Percentiles rank a stretch among this genome's conserved stretches.
These are phyloP conservation scores for Pseudogymnoascus pannorum DNA, from an alignment of 2,329 filamentous ascomycete species.

Conservation along the genomic window DNA sequence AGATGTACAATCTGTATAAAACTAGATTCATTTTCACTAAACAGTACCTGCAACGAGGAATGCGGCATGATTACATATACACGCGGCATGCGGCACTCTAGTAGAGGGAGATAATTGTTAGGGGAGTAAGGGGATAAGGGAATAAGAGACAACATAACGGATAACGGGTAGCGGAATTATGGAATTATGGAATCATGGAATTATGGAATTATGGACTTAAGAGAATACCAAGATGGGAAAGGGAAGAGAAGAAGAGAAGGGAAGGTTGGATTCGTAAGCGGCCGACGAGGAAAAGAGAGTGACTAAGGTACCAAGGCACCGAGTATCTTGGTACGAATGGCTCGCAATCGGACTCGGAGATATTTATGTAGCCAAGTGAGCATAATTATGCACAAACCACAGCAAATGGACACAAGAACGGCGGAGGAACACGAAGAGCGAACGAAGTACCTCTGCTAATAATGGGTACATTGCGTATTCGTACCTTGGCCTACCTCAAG, in stretches of 20 bases:
- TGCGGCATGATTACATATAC: constrained; percentile 1
- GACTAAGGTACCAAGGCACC: not conserved
- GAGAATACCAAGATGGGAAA: not conserved
- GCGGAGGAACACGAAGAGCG: not conserved
- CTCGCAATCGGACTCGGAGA: not conserved
- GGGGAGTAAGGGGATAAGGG: not conserved
- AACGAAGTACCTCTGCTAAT: not conserved
- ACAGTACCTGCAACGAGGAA: not conserved
- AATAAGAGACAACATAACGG: not conserved
- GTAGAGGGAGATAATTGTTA: not conserved
- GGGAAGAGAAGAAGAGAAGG: not conserved
- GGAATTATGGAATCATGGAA: not conserved
- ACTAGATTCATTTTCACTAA: not conserved
- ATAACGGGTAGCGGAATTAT: not conserved
- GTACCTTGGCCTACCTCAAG: not conserved
- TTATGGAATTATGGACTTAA: not conserved
- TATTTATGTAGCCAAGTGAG: not conserved
- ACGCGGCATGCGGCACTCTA: not conserved
- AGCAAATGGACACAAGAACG: not conserved
- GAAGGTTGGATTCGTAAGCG: not conserved
- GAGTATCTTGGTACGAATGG: not conserved
- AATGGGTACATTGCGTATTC: not conserved
- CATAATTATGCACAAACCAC: not conserved
- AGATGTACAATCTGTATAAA: not conserved
- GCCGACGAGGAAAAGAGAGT: not conserved